These are phyloP conservation scores for Tolypocladium album DNA, from an alignment of 2,329 filamentous ascomycete species.

Conservation along the genomic window DNA sequence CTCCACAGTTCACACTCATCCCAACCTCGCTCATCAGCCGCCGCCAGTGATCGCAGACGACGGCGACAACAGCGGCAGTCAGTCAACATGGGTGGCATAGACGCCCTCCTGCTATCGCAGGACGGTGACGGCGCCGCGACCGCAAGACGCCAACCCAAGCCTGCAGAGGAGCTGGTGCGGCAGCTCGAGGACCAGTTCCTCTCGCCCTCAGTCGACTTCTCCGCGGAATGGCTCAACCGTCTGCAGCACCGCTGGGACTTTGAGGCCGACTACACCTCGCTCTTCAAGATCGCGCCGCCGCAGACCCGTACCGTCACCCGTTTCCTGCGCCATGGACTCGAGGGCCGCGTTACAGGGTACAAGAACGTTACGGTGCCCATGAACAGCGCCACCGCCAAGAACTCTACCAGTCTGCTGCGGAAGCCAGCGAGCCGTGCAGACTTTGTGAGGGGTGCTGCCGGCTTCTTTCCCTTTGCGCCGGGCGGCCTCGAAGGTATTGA, in stretches of 20 bases:
- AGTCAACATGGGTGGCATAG: slow-evolving; percentile 21
- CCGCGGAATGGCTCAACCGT: slow-evolving; percentile 73
- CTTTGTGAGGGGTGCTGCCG: slow-evolving; percentile 84
- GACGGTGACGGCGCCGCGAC: slow-evolving; percentile 7
- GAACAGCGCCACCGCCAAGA: slow-evolving; percentile 84
- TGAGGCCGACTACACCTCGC: slow-evolving; percentile 66
- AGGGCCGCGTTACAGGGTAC: slow-evolving; percentile 88
- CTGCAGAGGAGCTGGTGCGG: slow-evolving; percentile 53
- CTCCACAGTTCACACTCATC: background rate
- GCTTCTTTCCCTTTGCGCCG: slow-evolving; percentile 89
- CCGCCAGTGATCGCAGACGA: background rate
- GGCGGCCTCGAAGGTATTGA: slow-evolving; percentile 83
- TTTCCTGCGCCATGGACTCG: slow-evolving; percentile 82
- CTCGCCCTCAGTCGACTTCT: slow-evolving; percentile 69
- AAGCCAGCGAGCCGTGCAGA: slow-evolving; percentile 82
- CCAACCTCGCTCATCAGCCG: background rate
- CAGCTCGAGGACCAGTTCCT: slow-evolving; percentile 70
- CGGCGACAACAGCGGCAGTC: background rate
- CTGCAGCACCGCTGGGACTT: slow-evolving; percentile 86
- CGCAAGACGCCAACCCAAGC: slow-evolving; percentile 17
- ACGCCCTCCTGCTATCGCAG: slow-evolving; percentile 20
- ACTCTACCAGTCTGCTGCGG: slow-evolving; percentile 78
- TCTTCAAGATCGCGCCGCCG: slow-evolving; percentile 80
- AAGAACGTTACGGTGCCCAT: slow-evolving; percentile 87
- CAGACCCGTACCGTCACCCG: slow-evolving; percentile 92